Percentiles rank a stretch among this genome's conserved stretches.
phyloP scores from a whole-genome alignment of 306 rosid genomes.

The Purshia tridentata region DNA sequence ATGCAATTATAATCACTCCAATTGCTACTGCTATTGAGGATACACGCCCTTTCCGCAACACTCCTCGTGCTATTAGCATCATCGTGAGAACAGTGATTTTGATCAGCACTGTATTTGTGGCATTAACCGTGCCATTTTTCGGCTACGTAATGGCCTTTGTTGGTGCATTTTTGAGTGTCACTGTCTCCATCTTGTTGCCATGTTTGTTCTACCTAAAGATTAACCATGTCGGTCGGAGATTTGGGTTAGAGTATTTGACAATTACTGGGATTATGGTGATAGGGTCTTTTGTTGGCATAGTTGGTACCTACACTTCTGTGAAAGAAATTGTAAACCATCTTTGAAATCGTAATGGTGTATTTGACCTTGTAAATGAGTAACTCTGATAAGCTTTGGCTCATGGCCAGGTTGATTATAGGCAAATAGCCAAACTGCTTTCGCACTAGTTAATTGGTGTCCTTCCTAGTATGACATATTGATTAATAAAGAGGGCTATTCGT shows the following conservation, averaged over 20 bases:
- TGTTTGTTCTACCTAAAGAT: constrained; percentile 72
- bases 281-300: constrained; percentile 42
- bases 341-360: background rate
- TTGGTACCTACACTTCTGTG: constrained; percentile 50
- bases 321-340: constrained; percentile 42
- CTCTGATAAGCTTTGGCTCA: background rate
- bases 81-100: constrained; percentile 51
- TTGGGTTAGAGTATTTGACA: constrained; percentile 46
- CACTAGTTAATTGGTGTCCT: too few relatives aligned
- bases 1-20: constrained; percentile 54
- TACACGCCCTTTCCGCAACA: constrained; percentile 15
- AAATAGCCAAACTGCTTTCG: too few relatives aligned
- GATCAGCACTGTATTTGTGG: constrained; percentile 48
- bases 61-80: constrained; percentile 19
- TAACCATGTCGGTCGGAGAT: constrained; percentile 32
- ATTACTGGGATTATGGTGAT: constrained; percentile 43
- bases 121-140: constrained; percentile 56
- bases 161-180: constrained; percentile 54
- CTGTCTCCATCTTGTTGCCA: constrained; percentile 50
- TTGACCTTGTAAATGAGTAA: background rate
- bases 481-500: too few relatives aligned
- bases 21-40: constrained; percentile 59
- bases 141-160: constrained; percentile 60
- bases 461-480: too few relatives aligned
- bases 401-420: too few relatives aligned